phyloP scores from a whole-genome alignment of 257 asterid genomes.

The Jaltomata sinuosa region DNA sequence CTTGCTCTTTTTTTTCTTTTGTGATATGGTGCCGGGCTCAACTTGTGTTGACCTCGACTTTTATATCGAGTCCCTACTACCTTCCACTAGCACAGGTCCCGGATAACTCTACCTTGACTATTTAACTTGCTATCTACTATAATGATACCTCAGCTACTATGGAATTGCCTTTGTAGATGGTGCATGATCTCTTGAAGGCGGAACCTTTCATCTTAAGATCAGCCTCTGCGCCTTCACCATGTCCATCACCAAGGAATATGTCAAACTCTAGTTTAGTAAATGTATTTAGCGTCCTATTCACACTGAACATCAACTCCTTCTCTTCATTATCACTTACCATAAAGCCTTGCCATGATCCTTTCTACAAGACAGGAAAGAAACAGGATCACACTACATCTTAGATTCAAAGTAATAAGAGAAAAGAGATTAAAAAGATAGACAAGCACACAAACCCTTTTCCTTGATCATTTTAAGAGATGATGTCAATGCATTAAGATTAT shows the following conservation, averaged over 20 bases:
- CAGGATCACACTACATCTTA: background rate
- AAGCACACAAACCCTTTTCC: background rate
- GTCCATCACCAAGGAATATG: slow-evolving; percentile 32
- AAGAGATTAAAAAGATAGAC: background rate
- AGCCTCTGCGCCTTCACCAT: slow-evolving; percentile 27
- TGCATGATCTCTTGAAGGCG: slow-evolving; percentile 81
- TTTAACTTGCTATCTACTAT: background rate
- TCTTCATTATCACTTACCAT: slow-evolving; percentile 32
- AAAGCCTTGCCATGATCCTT: slow-evolving; percentile 58
- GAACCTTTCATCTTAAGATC: slow-evolving; percentile 77
- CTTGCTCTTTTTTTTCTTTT: background rate
- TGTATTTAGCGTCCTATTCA: slow-evolving; percentile 37
- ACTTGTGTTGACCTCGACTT: background rate
- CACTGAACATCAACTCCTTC: slow-evolving; percentile 40
- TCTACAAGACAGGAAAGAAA: slow-evolving; percentile 28
- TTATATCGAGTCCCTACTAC: background rate
- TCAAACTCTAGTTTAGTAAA: slow-evolving; percentile 47
- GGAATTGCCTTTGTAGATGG: slow-evolving; percentile 60
- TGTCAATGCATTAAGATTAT: background rate
- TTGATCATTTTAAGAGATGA: background rate
- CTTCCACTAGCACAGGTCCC: background rate
- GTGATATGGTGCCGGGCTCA: background rate
- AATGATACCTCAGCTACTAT: slow-evolving; percentile 71
- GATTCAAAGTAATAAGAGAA: background rate
- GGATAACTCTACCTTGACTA: background rate